These are phyloP conservation scores for Dryas drummondii DNA, from an alignment of 306 rosid genomes.

Conservation along the genomic window DNA sequence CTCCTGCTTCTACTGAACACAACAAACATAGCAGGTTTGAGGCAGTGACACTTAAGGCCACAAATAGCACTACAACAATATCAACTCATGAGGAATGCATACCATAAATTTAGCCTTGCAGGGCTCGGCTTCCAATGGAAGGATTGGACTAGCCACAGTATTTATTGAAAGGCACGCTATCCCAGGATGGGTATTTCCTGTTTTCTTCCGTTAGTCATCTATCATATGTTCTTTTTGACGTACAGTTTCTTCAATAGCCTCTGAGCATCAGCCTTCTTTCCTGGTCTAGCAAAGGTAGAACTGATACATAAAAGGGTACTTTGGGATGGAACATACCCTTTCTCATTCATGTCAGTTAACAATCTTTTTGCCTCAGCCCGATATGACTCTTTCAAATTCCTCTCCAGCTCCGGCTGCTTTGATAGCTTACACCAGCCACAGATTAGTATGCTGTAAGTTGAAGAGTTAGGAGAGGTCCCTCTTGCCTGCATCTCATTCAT, in stretches of 20 bases:
- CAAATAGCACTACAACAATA: not conserved
- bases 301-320: slow-evolving; percentile 57
- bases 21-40: not conserved
- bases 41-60: not conserved
- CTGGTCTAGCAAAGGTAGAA: slow-evolving; percentile 63
- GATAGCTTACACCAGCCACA: slow-evolving; percentile 83
- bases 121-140: not conserved
- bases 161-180: not conserved
- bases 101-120: not conserved
- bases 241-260: slow-evolving; percentile 57
- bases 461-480: slow-evolving; percentile 72
- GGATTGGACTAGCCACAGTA: not conserved
- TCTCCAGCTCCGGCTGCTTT: slow-evolving; percentile 56
- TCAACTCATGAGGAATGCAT: not conserved
- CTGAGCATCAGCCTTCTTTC: slow-evolving; percentile 63
- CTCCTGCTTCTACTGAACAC: not conserved
- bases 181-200: slow-evolving; percentile 2
- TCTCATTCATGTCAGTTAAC: slow-evolving; percentile 64
- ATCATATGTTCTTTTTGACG: slow-evolving; percentile 45
- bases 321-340: slow-evolving; percentile 66
- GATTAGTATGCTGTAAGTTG: slow-evolving; percentile 74
- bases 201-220: slow-evolving; percentile 25
- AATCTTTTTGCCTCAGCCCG: slow-evolving; percentile 70
- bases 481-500: slow-evolving; percentile 77
- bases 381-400: slow-evolving; percentile 48